phyloP scores from a whole-genome alignment of 2,329 filamentous ascomycete species.

The Colletotrichum spinosum region DNA sequence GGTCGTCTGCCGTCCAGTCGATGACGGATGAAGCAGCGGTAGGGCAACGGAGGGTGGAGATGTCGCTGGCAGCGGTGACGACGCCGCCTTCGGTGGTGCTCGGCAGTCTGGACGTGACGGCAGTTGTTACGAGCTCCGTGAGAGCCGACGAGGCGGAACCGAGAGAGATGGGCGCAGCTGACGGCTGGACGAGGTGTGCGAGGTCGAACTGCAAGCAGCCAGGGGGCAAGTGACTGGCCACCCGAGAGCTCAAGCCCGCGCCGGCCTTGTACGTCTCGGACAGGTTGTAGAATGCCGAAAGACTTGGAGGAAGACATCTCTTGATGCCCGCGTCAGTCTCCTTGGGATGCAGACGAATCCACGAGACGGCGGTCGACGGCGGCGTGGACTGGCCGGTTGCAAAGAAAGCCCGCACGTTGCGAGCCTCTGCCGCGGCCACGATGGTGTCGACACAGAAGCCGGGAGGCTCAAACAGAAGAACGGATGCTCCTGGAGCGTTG shows the following conservation, averaged over 20 bases:
- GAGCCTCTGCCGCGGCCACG: background rate
- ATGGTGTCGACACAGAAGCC: slow-evolving; percentile 3
- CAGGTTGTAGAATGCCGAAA: slow-evolving; percentile 3
- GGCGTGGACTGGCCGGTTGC: background rate
- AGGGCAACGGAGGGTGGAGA: background rate
- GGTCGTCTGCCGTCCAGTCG: slow-evolving; percentile 8
- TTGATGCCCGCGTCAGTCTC: slow-evolving; percentile 5
- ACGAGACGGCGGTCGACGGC: background rate
- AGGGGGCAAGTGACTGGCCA: background rate
- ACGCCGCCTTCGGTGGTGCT: background rate
- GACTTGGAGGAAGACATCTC: background rate
- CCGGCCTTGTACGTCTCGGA: background rate
- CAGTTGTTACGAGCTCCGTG: background rate
- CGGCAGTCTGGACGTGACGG: background rate
- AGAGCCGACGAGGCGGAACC: background rate
- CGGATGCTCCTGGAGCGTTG: background rate
- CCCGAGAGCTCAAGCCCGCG: background rate
- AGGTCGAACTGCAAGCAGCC: background rate
- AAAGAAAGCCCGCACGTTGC: background rate
- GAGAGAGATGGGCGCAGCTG: background rate
- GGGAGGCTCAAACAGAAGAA: slow-evolving; percentile 17
- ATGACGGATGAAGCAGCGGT: background rate
- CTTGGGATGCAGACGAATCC: background rate
- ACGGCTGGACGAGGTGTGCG: no score
- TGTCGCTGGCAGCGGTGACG: background rate